Percentiles rank a stretch among this genome's conserved stretches.
phyloP scores from a whole-genome alignment of 2,329 filamentous ascomycete species.

The Pestalotiopsis fici region DNA sequence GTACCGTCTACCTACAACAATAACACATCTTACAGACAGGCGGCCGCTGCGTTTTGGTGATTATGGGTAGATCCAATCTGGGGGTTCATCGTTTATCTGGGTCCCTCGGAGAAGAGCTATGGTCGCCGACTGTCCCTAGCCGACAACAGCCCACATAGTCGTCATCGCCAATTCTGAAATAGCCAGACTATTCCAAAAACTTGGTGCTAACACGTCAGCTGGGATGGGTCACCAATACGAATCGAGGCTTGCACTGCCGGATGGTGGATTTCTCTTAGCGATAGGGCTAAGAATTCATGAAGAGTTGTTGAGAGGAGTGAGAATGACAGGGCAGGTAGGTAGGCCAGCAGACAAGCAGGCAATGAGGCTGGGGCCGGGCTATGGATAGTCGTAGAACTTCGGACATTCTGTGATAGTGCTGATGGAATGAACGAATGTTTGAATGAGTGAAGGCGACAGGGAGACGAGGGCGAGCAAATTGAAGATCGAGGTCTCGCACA shows the following conservation, averaged over 20 bases:
- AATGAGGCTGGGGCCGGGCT: neutral
- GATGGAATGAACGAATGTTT: too few relatives aligned
- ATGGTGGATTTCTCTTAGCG: neutral
- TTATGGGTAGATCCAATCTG: neutral
- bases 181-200: conserved; percentile 6
- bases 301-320: neutral
- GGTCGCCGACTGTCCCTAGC: neutral
- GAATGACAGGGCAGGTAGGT: neutral
- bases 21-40: neutral
- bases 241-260: neutral
- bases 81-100: neutral
- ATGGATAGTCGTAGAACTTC: neutral
- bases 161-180: conserved; percentile 8
- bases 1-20: neutral
- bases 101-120: conserved; percentile 3
- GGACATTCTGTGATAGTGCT: too few relatives aligned
- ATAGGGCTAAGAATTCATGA: neutral
- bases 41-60: neutral
- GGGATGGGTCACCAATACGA: neutral
- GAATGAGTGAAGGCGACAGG: neutral
- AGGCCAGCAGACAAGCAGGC: too few relatives aligned
- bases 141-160: conserved; percentile 3
- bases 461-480: neutral
- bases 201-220: conserved; percentile 8
- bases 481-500: too few relatives aligned